Conservation (phyloP, 2,329 filamentous ascomycete genomes). For the Penicillium sp. region DNA sequence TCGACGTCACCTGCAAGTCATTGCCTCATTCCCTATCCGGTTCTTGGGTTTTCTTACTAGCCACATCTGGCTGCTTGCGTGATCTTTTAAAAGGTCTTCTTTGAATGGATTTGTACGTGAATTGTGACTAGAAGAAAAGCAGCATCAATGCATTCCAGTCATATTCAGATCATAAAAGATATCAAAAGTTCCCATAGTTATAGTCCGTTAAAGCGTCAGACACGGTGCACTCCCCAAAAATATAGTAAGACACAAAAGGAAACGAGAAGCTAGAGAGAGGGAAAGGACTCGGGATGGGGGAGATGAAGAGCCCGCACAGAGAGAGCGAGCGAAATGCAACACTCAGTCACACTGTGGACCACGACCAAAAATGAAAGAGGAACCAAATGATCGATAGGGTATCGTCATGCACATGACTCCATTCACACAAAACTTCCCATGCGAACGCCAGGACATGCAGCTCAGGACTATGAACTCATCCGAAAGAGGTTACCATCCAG, state of each 20-base stretch:
- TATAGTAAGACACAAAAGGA: conserved; percentile 28
- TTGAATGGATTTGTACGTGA: background rate
- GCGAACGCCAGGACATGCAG: conserved; percentile 33
- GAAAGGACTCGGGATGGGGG: background rate
- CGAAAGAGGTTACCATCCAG: conserved; percentile 17
- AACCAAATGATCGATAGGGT: conserved; percentile 29
- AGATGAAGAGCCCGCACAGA: background rate
- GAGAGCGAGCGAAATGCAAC: conserved; percentile 1
- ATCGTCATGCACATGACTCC: conserved; percentile 35
- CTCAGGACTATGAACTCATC: conserved; percentile 14
- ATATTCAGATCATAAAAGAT: conserved; percentile 15
- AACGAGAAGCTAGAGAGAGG: conserved; percentile 6
- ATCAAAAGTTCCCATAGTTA: conserved; percentile 9
- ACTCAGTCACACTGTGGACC: conserved; percentile 19
- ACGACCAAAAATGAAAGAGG: conserved; percentile 22
- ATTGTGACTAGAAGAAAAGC: background rate
- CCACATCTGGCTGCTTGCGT: background rate
- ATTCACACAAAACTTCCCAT: conserved; percentile 26
- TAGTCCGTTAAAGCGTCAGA: conserved; percentile 12
- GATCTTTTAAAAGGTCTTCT: background rate
- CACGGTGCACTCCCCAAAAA: conserved; percentile 19
- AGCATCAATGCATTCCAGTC: conserved; percentile 17
- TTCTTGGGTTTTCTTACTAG: background rate
- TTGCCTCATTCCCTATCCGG: conserved; percentile 9
- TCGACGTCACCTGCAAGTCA: conserved; percentile 31